These are phyloP conservation scores for Diplodia corticola DNA, from an alignment of 2,329 filamentous ascomycete genomes.

Conservation along the genomic window DNA sequence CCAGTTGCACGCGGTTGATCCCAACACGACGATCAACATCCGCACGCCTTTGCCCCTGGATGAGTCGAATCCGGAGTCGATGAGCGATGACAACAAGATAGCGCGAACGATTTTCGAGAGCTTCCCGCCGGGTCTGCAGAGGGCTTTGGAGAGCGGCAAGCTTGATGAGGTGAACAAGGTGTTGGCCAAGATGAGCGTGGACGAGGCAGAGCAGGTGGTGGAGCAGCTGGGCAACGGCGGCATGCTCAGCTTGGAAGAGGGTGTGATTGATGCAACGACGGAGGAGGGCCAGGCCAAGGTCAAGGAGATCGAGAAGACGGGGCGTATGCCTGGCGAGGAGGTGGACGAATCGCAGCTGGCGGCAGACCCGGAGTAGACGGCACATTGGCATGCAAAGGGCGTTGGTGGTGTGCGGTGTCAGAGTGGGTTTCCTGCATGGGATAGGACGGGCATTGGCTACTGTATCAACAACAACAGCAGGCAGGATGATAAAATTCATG, in stretches of 20 bases:
- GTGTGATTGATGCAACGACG: conserved; percentile 93
- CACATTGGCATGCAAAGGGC: background rate
- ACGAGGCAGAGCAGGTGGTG: conserved; percentile 83
- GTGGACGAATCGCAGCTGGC: conserved; percentile 26
- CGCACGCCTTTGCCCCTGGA: conserved; percentile 66
- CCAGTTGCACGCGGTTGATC: conserved; percentile 93
- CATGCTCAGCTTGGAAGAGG: conserved; percentile 86
- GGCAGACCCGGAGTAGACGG: conserved; percentile 19
- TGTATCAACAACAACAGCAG: background rate
- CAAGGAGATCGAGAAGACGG: conserved; percentile 61
- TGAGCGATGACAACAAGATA: conserved; percentile 57
- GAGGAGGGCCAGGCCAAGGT: conserved; percentile 77
- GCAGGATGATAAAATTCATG: background rate
- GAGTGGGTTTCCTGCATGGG: background rate
- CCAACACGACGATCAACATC: conserved; percentile 84
- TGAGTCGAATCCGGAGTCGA: conserved; percentile 23
- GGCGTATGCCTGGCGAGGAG: conserved; percentile 38
- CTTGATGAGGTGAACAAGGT: conserved; percentile 88
- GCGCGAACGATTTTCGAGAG: conserved; percentile 75
- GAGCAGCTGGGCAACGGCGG: conserved; percentile 78
- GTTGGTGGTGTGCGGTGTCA: background rate
- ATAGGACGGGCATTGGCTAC: background rate
- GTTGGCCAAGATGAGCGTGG: conserved; percentile 82
- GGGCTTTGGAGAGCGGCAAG: conserved; percentile 82
- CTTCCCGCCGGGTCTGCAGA: conserved; percentile 78